Percentiles rank a stretch among this genome's conserved stretches.
Evolutionary conservation across 2,329 filamentous ascomycete genomes (phyloP).

Genomic region (Hortaea sp.): DNA sequence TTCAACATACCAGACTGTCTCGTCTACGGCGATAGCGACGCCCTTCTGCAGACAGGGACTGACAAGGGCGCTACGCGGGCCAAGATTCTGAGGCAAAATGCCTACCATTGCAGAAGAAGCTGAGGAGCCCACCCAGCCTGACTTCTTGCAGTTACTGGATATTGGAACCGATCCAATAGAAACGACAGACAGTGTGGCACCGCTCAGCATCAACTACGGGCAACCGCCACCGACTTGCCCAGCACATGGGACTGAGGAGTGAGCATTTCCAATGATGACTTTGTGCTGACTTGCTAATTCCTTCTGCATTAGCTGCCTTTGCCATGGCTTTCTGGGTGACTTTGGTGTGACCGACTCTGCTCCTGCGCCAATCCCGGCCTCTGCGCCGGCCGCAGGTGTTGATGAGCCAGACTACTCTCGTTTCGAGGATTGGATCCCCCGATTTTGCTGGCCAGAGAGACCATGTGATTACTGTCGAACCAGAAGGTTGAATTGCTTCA

Average conservation of each 20-base stretch:
- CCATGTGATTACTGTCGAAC: conserved; percentile 39
- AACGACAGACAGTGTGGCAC: not conserved
- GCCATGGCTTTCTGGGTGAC: conserved; percentile 10
- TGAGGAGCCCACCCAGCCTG: conserved; percentile 4
- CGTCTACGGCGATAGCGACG: too few species aligned
- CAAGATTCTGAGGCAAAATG: conserved; percentile 1
- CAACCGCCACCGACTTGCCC: conserved; percentile 3
- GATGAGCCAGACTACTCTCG: conserved; percentile 11
- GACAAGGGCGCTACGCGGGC: too few species aligned
- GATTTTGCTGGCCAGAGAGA: conserved; percentile 35
- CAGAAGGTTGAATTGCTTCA: conserved; percentile 38
- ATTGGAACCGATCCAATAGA: not conserved
- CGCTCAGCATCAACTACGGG: not conserved
- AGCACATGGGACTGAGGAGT: conserved; percentile 5
- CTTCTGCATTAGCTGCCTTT: conserved; percentile 7
- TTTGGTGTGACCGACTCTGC: conserved; percentile 4
- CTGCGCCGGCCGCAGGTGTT: not conserved
- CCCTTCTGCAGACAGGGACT: too few species aligned
- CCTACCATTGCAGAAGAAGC: conserved; percentile 7
- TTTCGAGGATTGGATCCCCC: conserved; percentile 31
- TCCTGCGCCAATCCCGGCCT: not conserved
- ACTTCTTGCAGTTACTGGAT: conserved; percentile 6
- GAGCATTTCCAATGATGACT: not conserved
- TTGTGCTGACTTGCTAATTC: not conserved
- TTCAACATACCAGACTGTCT: conserved; percentile 3